A percentile compares a stretch with the other conserved stretches of the same genome.
phyloP scores from a whole-genome alignment of 2,329 filamentous ascomycete species.

The Diaporthe nobilis region DNA sequence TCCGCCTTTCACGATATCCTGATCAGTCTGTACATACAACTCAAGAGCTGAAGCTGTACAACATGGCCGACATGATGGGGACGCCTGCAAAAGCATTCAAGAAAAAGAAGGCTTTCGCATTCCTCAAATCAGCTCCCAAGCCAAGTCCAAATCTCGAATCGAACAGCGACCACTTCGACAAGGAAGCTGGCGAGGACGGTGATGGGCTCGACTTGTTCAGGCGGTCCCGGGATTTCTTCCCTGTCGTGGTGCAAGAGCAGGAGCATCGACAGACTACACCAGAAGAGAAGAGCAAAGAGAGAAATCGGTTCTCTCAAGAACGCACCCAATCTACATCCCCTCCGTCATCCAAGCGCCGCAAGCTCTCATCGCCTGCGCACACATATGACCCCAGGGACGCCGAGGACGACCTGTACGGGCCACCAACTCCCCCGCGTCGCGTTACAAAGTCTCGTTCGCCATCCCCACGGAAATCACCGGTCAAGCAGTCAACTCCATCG shows the following conservation, averaged over 20 bases:
- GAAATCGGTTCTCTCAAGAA: constrained; percentile 2
- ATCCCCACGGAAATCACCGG: neutral
- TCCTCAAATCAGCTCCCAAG: constrained; percentile 43
- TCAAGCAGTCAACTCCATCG: constrained; percentile 21
- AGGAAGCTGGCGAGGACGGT: constrained; percentile 41
- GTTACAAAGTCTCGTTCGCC: neutral
- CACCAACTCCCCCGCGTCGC: constrained; percentile 37
- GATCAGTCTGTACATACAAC: neutral
- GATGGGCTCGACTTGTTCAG: constrained; percentile 64
- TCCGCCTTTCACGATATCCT: neutral
- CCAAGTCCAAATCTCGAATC: neutral
- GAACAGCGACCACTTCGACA: neutral
- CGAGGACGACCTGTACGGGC: constrained; percentile 39
- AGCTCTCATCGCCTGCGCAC: constrained; percentile 26
- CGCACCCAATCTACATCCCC: constrained; percentile 6
- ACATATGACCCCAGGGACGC: constrained; percentile 7
- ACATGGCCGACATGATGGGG: constrained; percentile 32
- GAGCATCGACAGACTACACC: constrained; percentile 33
- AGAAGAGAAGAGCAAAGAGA: constrained; percentile 26
- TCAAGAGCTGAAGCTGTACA: neutral
- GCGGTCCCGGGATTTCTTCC: constrained; percentile 64
- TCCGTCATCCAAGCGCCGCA: constrained; percentile 38
- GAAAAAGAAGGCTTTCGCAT: constrained; percentile 46
- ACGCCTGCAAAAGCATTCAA: constrained; percentile 40
- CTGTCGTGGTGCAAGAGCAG: constrained; percentile 50